A percentile compares a stretch with the other conserved stretches of the same genome.
These are phyloP conservation scores for Malus hybrid DNA, from an alignment of 331 rosid genomes.

Conservation along the genomic window DNA sequence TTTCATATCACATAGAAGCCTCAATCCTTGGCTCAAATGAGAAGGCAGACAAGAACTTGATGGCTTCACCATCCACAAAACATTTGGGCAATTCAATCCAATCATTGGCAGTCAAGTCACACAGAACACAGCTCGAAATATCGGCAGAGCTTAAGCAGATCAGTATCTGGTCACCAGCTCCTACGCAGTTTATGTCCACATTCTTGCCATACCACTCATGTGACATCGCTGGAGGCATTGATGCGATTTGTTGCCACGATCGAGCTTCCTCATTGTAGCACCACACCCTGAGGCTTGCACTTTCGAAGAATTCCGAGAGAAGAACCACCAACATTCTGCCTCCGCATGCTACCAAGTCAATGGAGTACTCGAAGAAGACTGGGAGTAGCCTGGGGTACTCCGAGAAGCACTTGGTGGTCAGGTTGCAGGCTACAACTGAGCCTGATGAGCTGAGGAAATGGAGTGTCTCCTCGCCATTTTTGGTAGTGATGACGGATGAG, in stretches of 20 bases:
- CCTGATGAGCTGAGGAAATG: conserved; percentile 79
- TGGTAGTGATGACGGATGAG: conserved; percentile 62
- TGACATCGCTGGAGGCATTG: conserved; percentile 84
- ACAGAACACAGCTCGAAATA: conserved; percentile 45
- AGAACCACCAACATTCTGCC: conserved; percentile 79
- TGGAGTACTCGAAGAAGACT: conserved; percentile 72
- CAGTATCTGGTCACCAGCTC: conserved; percentile 56
- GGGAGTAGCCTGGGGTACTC: conserved; percentile 88
- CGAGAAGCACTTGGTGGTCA: conserved; percentile 41
- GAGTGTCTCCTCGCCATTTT: conserved; percentile 47
- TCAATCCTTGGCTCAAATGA: conserved; percentile 93
- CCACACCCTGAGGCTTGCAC: conserved; percentile 79
- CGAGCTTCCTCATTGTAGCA: conserved; percentile 43
- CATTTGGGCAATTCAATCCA: conserved; percentile 80
- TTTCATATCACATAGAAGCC: conserved; percentile 33
- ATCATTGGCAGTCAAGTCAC: conserved; percentile 52
- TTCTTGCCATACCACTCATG: conserved; percentile 88
- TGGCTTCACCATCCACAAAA: conserved; percentile 51
- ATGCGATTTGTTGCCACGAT: conserved; percentile 74
- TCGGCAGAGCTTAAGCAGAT: conserved; percentile 71
- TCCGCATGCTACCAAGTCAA: conserved; percentile 70
- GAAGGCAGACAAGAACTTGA: conserved; percentile 87
- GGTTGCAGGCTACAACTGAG: conserved; percentile 64
- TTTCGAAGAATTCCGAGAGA: conserved; percentile 74
- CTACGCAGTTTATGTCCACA: conserved; percentile 89